Conservation (phyloP, 768 basidiomycete genomes). For the Russula sp. region DNA sequence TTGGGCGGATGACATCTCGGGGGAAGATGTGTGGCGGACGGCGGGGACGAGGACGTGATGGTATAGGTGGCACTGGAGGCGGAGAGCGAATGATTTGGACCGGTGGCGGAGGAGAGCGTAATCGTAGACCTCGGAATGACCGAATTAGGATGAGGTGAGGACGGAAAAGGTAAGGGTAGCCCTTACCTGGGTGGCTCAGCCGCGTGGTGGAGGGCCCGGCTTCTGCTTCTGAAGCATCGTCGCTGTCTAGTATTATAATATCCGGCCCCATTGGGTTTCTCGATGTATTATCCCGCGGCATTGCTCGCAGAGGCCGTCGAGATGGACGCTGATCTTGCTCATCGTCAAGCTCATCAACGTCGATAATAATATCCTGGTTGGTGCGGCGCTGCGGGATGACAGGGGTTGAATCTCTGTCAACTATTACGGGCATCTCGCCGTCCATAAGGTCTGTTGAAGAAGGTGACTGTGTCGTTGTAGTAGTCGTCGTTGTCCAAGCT, state of each 20-base stretch:
- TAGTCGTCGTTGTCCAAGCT: slow-evolving; percentile 5
- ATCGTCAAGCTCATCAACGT: slow-evolving; percentile 39
- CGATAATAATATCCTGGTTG: slow-evolving; percentile 38
- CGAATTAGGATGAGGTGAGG: not conserved
- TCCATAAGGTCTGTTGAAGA: not conserved
- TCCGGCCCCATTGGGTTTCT: not conserved
- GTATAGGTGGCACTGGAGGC: slow-evolving; percentile 49
- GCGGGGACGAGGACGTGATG: slow-evolving; percentile 34
- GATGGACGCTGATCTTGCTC: slow-evolving; percentile 28
- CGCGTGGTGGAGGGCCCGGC: slow-evolving; percentile 20
- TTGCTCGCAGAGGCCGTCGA: slow-evolving; percentile 13
- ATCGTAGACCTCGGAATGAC: slow-evolving; percentile 9
- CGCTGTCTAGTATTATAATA: slow-evolving; percentile 37
- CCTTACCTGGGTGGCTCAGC: slow-evolving; percentile 7
- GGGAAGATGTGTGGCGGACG: slow-evolving; percentile 18
- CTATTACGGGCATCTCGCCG: not conserved
- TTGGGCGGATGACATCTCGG: slow-evolving; percentile 46
- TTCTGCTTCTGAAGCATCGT: slow-evolving; percentile 32
- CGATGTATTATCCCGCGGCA: not conserved
- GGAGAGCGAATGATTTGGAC: slow-evolving; percentile 34
- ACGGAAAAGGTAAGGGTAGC: slow-evolving; percentile 24
- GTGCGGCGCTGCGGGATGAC: slow-evolving; percentile 23
- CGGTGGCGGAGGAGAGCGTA: slow-evolving; percentile 24
- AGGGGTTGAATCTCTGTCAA: not conserved
- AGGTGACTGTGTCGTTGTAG: not conserved